Evolutionary conservation across 495 filamentous ascomycete genomes (phyloP), one percentile per base, ranked within the genome.

Genomic region (Clohesyomyces aquaticus): DNA sequence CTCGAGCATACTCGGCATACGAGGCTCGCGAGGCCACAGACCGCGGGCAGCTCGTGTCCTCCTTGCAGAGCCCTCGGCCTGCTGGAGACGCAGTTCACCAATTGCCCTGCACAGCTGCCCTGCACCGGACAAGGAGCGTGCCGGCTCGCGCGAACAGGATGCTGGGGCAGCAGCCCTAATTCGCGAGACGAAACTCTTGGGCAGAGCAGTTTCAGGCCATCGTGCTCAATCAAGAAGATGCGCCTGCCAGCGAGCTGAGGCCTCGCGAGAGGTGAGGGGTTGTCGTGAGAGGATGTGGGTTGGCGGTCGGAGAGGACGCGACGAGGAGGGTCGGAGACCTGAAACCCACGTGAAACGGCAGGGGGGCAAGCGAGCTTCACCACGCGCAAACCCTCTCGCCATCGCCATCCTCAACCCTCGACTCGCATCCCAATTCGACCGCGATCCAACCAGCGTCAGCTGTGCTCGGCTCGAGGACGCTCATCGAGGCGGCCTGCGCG

Each of bases 151-250:
- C 19, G 43, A 14, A 49, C 23, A 49, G 18, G 21, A 45, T n/a
- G 49, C 19, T 42, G 54, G 51, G 43, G 43, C 21, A 21, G 23
- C n/a, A 68, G 51, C 61, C 61, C 52, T 46, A 65, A n/a, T 65
- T 69, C 63, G 63, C 54, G 59, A 63, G 11, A 23, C 67, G 67
- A 67, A 63, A 67, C 67, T 52, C 38, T 45, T 41, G 23, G 56
- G 25, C 48, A 45, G 35, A 18, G 58, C 53, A 57, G 67, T 66
- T 64, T 64, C 67, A 70, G 67, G 58, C 49, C 19, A 42, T 19
- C 23, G 42, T 42, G 11, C 61, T 65, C 61, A 19, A 62, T 66
- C 35, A 62, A 63, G 67, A 50, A 59, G 59, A 46, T 19, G 43
- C 51, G 54, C 25, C 51, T 32, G 51, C 19, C 8, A 47, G 14